These are phyloP conservation scores for Lipomyces mesembrius DNA, from an alignment of 805 yeast species.

Conservation along the genomic window DNA sequence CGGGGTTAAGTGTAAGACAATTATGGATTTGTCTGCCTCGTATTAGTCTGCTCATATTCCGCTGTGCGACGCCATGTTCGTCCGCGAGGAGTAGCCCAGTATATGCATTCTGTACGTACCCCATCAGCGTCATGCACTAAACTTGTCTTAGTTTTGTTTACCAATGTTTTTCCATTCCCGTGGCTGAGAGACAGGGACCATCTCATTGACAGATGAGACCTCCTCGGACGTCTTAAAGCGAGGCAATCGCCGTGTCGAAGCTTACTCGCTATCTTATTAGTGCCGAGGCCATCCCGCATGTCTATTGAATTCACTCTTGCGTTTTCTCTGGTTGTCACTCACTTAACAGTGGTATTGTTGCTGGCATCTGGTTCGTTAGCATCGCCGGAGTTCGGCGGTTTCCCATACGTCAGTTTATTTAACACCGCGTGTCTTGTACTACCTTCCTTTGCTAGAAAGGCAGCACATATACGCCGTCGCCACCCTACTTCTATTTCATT, in stretches of 20 bases:
- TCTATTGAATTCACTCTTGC: neutral
- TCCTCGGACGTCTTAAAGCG: neutral
- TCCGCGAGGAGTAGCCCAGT: neutral
- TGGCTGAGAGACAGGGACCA: neutral
- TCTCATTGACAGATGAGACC: neutral
- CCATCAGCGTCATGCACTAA: neutral
- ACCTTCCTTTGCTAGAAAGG: neutral
- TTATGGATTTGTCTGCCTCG: neutral
- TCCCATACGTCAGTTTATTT: neutral
- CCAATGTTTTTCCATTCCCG: neutral
- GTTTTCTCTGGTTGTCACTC: neutral
- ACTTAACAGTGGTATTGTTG: too few species aligned
- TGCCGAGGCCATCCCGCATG: neutral
- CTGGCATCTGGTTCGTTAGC: neutral
- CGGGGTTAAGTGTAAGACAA: neutral
- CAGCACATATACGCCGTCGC: neutral
- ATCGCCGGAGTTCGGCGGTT: neutral
- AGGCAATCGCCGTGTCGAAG: neutral
- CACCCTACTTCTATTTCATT: neutral
- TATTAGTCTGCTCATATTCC: neutral
- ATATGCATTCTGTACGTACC: neutral
- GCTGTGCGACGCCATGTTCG: neutral
- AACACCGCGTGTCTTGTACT: neutral
- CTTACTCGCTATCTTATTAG: neutral
- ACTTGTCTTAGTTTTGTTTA: slow-evolving; percentile 1